Base-by-base conservation (phyloP, 148 eudicot species). In the Spergularia bocconei region DNA sequence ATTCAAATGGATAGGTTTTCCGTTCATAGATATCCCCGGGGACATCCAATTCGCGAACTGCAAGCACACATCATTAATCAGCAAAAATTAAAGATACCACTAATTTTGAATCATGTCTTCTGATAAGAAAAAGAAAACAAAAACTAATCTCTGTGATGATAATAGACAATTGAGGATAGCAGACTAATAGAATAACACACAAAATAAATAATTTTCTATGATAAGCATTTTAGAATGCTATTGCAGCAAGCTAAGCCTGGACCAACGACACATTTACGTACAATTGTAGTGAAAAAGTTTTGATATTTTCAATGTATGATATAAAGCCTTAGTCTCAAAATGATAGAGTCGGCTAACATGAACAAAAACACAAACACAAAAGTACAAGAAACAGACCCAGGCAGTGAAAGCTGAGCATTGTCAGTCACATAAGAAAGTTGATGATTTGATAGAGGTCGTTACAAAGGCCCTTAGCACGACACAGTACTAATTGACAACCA, bases 31-130 rank as follows among this genome's bases (percentile, higher is more conserved):
- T 79, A 70, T 95, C 99, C 74, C 99, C 93, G 71, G 99, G 99
- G 75, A 95, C 94, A 81, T 95, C 99, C 78, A 95, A 83, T 82
- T 95, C 99, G 55, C 99, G 96, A 80, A 95, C 99, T 95, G 85
- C 76, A 87, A 62, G 70, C 50, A 74, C 50, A 67, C 19, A 75
- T 52, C 25, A 73, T 41, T 60, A 75, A 57, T 25, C 63, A 69
- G 54, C 60, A 64, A 55, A 52, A 67, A 38, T 54, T 63, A 71
- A 39, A 52, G 29, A 62, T 21, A 15, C 29, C 25, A 21, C 17
- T 75, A 23, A 7, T 39, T 57, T 20, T 23, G 13, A 57, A 39
- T 56, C 25, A 57, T 57, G 56, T 66, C 10, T 44, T 44, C 16
- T 11, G 9, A 69, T 41, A 52, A 52, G 21, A 29, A 6, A 25